Conservation (phyloP, 768 basidiomycete genomes). For the Macrolepiota dolichaula region DNA sequence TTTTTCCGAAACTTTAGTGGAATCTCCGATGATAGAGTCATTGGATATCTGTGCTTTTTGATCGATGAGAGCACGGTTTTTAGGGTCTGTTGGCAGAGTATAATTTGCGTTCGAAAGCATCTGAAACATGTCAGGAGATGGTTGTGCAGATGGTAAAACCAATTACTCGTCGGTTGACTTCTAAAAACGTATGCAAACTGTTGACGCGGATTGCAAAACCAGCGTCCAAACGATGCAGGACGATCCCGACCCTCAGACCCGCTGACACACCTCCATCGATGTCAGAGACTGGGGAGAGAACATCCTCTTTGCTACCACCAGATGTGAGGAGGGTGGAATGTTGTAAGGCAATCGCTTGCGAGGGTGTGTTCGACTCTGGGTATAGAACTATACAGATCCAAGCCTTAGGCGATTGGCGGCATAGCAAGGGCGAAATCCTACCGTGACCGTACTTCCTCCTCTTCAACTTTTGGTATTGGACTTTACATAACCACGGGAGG, state of each 20-base stretch:
- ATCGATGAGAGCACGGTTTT: slow-evolving; percentile 69
- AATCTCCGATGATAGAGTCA: slow-evolving; percentile 80
- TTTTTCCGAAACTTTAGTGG: slow-evolving; percentile 78
- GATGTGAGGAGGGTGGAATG: slow-evolving; percentile 48
- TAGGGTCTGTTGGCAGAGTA: slow-evolving; percentile 54
- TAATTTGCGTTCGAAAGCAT: slow-evolving; percentile 51
- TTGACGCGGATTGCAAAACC: slow-evolving; percentile 72
- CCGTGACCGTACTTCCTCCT: slow-evolving; percentile 56
- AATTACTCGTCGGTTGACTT: slow-evolving; percentile 75
- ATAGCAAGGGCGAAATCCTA: slow-evolving; percentile 22
- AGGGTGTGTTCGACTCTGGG: slow-evolving; percentile 39
- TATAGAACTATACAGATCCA: slow-evolving; percentile 29
- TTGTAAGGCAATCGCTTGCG: slow-evolving; percentile 48
- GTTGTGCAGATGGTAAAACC: background rate
- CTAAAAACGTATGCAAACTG: slow-evolving; percentile 71
- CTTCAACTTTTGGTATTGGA: slow-evolving; percentile 69
- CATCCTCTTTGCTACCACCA: slow-evolving; percentile 13
- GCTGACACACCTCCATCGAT: slow-evolving; percentile 30
- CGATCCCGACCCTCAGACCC: slow-evolving; percentile 61
- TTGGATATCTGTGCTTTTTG: slow-evolving; percentile 78
- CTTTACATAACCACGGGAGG: slow-evolving; percentile 87
- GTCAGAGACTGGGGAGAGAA: slow-evolving; percentile 43
- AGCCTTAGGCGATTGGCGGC: slow-evolving; percentile 6
- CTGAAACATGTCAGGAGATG: slow-evolving; percentile 26
- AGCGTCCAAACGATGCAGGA: slow-evolving; percentile 50